These are phyloP conservation scores for Penicillium salamii DNA, from an alignment of 495 filamentous ascomycete species.

Conservation along the genomic window DNA sequence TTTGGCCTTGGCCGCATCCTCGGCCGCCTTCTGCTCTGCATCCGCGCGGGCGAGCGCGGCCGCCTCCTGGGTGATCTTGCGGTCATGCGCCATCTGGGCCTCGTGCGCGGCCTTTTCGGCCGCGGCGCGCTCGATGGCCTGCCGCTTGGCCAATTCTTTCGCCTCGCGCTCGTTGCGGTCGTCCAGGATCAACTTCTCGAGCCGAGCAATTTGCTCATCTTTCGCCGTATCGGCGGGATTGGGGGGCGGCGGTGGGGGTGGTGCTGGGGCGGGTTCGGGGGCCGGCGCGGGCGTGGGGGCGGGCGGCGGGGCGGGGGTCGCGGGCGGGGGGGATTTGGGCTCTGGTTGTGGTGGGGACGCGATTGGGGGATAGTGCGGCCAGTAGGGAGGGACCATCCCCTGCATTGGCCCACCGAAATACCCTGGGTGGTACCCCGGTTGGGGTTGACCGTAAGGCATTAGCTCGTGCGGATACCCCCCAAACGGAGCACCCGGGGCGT, in stretches of 20 bases:
- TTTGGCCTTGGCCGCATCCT: conserved; percentile 25
- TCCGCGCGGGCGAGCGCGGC: conserved; percentile 42
- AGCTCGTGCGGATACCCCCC: conserved; percentile 46
- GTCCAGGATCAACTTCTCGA: conserved; percentile 52
- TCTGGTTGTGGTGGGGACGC: conserved; percentile 33
- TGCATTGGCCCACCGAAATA: conserved; percentile 31
- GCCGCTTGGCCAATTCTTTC: conserved; percentile 41
- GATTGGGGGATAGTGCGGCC: conserved; percentile 31
- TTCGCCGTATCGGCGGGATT: conserved; percentile 36
- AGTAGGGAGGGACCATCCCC: conserved; percentile 41
- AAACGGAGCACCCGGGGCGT: conserved; percentile 32
- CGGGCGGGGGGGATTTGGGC: conserved; percentile 18
- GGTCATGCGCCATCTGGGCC: conserved; percentile 44
- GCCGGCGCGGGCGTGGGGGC: conserved; percentile 11
- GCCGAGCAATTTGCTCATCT: conserved; percentile 50
- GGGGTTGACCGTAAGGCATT: conserved; percentile 43
- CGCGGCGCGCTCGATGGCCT: conserved; percentile 42
- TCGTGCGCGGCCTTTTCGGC: conserved; percentile 53
- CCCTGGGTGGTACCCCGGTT: conserved; percentile 46
- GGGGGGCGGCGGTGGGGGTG: conserved; percentile 12
- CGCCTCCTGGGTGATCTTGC: conserved; percentile 39
- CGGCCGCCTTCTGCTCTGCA: conserved; percentile 22
- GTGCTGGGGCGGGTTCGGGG: conserved; percentile 13
- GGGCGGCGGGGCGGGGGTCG: conserved; percentile 11
- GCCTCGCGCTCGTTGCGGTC: conserved; percentile 46